Evolutionary conservation across 2,329 filamentous ascomycete genomes (phyloP).

Genomic region (Claviceps paspali): DNA sequence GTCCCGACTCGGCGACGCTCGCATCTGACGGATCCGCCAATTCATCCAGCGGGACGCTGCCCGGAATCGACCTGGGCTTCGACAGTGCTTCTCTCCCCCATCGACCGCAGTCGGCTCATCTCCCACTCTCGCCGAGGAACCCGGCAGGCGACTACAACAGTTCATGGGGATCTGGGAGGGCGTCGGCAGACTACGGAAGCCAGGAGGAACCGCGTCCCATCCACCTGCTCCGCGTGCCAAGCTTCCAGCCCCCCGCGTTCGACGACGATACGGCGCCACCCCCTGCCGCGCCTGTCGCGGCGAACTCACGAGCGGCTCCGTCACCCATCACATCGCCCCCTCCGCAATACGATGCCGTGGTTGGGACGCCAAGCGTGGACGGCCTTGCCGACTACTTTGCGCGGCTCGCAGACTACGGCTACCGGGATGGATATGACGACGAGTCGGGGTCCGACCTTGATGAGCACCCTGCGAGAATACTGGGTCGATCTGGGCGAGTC

Average conservation of each 20-base stretch:
- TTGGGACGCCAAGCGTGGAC: conserved; percentile 53
- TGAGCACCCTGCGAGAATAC: conserved; percentile 29
- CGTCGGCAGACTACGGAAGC: conserved; percentile 3
- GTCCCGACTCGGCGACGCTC: conserved; percentile 34
- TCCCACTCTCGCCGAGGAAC: conserved; percentile 22
- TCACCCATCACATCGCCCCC: conserved; percentile 54
- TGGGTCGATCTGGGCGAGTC: conserved; percentile 37
- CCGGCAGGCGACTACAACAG: conserved; percentile 12
- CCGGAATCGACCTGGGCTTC: conserved; percentile 20
- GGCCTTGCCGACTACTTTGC: conserved; percentile 76
- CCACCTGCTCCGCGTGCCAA: conserved; percentile 68
- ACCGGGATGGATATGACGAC: conserved; percentile 19
- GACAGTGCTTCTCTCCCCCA: conserved; percentile 29
- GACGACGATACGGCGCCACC: conserved; percentile 48
- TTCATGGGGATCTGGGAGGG: conserved; percentile 4
- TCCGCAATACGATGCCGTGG: conserved; percentile 67
- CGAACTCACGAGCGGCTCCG: conserved; percentile 8
- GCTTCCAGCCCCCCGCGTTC: conserved; percentile 78
- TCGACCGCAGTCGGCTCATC: conserved; percentile 41
- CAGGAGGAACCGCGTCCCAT: conserved; percentile 49
- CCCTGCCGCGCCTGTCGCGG: conserved; percentile 15
- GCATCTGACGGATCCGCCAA: conserved; percentile 52
- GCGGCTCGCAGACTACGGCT: conserved; percentile 58
- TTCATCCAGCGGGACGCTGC: conserved; percentile 38
- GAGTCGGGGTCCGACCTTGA: conserved; percentile 27